A percentile compares a stretch with the other conserved stretches of the same genome.
Evolutionary conservation across 108 stramenopile species (phyloP).

Genomic region (Nitzschia putrida): DNA sequence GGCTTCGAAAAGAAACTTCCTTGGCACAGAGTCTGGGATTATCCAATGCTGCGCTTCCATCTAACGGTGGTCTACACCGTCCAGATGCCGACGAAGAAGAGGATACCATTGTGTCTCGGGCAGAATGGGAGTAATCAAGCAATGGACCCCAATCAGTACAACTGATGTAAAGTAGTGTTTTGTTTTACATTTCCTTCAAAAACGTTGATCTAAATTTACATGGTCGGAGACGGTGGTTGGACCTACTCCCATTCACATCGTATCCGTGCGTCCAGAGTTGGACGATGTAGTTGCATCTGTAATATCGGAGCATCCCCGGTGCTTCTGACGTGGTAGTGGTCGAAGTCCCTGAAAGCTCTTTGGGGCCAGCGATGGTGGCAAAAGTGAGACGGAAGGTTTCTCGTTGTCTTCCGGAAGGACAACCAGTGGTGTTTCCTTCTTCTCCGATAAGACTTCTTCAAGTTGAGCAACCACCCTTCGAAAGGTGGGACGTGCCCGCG

Average conservation of each 20-base stretch:
- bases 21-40: no score
- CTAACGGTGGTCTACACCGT: no score
- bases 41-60: no score
- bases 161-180: no score
- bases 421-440: neutral
- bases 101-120: constrained; percentile 5
- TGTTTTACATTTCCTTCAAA: no score
- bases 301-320: neutral
- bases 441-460: neutral
- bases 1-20: no score
- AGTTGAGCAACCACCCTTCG: neutral
- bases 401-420: neutral
- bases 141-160: neutral
- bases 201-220: no score
- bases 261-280: neutral
- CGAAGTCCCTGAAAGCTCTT: constrained; percentile 6
- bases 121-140: constrained; percentile 14
- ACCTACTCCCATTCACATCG: no score
- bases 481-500: constrained; percentile 17
- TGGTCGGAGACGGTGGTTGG: no score
- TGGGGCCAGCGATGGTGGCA: neutral
- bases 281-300: neutral
- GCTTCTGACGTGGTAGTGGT: neutral
- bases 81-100: constrained; percentile 7
- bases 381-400: neutral